Evolutionary conservation across 495 filamentous ascomycete species (phyloP), one percentile per base, ranked within the genome.

Genomic region (Aspergillus taichungensis): DNA sequence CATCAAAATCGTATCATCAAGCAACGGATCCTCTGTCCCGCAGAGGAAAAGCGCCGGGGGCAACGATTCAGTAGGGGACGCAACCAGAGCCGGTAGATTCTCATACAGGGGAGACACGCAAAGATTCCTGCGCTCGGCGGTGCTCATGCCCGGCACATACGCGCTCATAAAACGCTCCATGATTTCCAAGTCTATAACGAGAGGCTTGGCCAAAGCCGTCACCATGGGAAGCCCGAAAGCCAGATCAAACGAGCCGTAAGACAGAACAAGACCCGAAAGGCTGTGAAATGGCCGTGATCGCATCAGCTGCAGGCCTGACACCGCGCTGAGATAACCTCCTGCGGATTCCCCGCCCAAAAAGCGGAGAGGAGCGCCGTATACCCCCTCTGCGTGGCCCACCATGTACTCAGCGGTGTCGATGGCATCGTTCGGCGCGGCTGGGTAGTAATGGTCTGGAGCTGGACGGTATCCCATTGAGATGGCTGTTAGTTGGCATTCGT

Each of bases 401-500:
- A 68, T 14, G n/a, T 47, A 40, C 14, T 47, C 45, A 13, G 45
- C 74, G 8, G 59, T 72, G 58, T 78, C 77, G 41, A 63, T 64
- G 59, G 72, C 73, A 54, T 83, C 79, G 38, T 80, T 60, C 5
- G 63, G 50, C 0, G 60, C 67, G 11, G 63, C 64, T 0, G 79
- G 79, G 47, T 64, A 80, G 0, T 75, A 73, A 50, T 80, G 35
- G 43, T 81, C 76, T 0, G 79, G 79, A 6, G 79, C 77, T n/a
- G 74, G 66, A 37, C 79, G 63, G 59, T 82, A 82, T 11, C 76
- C 79, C 13, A 79, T 64, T 6, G 72, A 74, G 8, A 82, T 49
- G 30, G 75, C 68, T 7, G 66, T 62, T 27, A 74, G 43, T 27
- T 68, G 51, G 24, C 50, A 55, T 13, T 48, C 51, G 46, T 77